Evolutionary conservation across 1,284 basidiomycete species (phyloP).

Genomic region (Stereum hirsutum): DNA sequence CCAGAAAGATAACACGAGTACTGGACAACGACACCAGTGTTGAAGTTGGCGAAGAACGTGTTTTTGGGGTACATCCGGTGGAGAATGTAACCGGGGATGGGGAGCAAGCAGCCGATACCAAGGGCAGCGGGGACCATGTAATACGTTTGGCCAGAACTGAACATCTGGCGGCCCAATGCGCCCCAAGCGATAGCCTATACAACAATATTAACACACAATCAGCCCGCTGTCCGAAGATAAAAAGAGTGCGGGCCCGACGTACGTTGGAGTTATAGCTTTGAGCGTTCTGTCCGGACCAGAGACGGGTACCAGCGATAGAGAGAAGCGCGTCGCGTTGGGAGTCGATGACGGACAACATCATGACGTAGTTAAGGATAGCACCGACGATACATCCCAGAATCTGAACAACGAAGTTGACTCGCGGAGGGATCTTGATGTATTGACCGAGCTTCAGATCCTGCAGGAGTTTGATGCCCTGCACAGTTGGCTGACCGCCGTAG

Average conservation of each 20-base stretch:
- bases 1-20: no score
- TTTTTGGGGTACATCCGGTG: conserved; percentile 37
- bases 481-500: not conserved
- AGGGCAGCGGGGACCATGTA: conserved; percentile 41
- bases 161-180: conserved; percentile 33
- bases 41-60: conserved; percentile 32
- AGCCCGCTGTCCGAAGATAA: conserved; percentile 5
- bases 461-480: conserved; percentile 24
- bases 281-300: conserved; percentile 39
- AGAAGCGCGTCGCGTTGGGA: conserved; percentile 25
- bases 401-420: conserved; percentile 42
- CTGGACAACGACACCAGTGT: conserved; percentile 36
- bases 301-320: conserved; percentile 31
- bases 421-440: conserved; percentile 43
- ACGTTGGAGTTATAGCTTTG: conserved; percentile 33
- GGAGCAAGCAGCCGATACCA: conserved; percentile 22
- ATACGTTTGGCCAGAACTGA: conserved; percentile 17
- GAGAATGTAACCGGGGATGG: conserved; percentile 41
- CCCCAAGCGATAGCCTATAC: conserved; percentile 49
- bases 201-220: conserved; percentile 1
- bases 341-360: conserved; percentile 22
- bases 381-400: conserved; percentile 40
- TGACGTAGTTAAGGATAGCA: conserved; percentile 29
- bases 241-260: conserved; percentile 13
- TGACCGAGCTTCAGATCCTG: conserved; percentile 37